Base-by-base conservation (phyloP, 345 rosid species). In the Mangifera indica region DNA sequence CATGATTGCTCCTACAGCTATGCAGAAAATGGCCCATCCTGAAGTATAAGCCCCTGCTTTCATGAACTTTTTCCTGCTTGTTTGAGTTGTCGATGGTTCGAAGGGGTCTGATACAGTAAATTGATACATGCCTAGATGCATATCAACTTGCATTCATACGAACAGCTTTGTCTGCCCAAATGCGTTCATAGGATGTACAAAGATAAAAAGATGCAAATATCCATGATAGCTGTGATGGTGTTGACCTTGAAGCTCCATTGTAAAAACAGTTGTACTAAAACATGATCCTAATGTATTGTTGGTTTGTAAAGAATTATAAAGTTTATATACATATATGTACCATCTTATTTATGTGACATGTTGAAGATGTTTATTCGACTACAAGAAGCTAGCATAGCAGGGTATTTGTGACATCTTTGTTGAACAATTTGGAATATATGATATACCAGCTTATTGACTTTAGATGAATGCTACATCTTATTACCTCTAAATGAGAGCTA, bases 21-120 rank as follows among this genome's bases (percentile, higher is more conserved):
- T 94, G 88, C 98, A 90, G 86, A 94, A 92, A 83, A 92, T 94
- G 98, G 98, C 97, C 67, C 98, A 92, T 70, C 97, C 97, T 71
- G 95, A 92, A 63, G 98, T 88, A 71, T 11, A 54, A 20, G 49
- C 58, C 40, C 61, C 58, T 59, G n/a, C 26, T 44, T 58, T 59
- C 51, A 4, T 21, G 26, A 42, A 25, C 55, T n/a, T 20, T 60
- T 10, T 49, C 51, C 62, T 25, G 40, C 32, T 64, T 18, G 3
- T 24, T 24, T 44, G 13, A 58, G 57, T 40, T 15, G 57, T 9
- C 26, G 44, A 24, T 17, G 26, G 9, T 51, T 32, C n/a, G 44
- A n/a, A 25, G 53, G 56, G 37, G 14, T 37, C 29, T 18, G 37
- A 37, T 24, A 48, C 29, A 17, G 13, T 5, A 24, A 25, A 40